Evolutionary conservation across 345 rosid species (phyloP).

Genomic region (Carallia pectinifolia): DNA sequence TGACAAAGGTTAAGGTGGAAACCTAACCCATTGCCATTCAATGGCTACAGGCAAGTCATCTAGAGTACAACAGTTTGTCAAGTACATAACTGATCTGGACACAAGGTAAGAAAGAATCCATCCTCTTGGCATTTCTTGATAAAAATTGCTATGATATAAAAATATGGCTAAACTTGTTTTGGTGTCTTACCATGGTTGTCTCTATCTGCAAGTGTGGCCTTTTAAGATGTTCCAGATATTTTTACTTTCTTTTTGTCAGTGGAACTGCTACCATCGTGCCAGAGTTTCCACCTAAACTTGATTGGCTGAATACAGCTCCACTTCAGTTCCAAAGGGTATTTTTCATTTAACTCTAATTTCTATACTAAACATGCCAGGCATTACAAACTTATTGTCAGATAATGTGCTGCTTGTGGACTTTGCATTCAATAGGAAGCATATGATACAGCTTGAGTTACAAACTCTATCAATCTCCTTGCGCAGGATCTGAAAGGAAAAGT

Average conservation of each 20-base stretch:
- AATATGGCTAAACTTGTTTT: too few relatives aligned
- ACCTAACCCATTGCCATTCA: constrained; percentile 12
- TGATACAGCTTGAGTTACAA: constrained; percentile 7
- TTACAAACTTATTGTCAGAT: neutral
- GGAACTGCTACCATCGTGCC: constrained; percentile 69
- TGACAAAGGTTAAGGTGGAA: neutral
- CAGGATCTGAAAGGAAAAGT: constrained; percentile 94
- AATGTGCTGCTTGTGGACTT: neutral
- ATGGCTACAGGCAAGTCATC: constrained; percentile 46
- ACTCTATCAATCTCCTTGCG: constrained; percentile 18
- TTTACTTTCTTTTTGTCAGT: constrained; percentile 33
- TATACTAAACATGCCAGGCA: neutral
- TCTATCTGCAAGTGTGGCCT: constrained; percentile 1
- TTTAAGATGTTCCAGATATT: constrained; percentile 11
- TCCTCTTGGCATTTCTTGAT: constrained; percentile 12
- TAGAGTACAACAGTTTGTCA: constrained; percentile 69
- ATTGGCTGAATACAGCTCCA: constrained; percentile 90
- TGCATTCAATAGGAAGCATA: neutral
- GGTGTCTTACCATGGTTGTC: neutral
- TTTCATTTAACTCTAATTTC: constrained; percentile 11
- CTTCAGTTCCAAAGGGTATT: constrained; percentile 76
- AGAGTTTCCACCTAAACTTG: constrained; percentile 80
- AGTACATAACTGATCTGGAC: constrained; percentile 75
- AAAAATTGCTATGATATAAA: neutral
- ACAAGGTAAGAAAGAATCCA: constrained; percentile 45